Base-by-base conservation (phyloP, 2,329 filamentous ascomycete species). In the Monilinia fructicola region DNA sequence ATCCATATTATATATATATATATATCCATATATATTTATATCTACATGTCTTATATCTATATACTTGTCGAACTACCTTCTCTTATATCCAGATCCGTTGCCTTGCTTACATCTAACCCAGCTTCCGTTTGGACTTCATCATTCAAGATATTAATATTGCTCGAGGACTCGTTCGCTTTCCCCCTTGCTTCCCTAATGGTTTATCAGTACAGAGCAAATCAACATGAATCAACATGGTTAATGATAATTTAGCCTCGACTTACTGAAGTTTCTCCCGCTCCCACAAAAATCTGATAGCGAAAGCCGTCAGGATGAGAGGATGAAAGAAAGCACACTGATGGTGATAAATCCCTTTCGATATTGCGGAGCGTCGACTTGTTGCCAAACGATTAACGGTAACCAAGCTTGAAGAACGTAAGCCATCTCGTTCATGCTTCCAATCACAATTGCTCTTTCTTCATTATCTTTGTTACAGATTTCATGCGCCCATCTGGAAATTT, bases 391-490 rank as follows among this genome's bases (percentile, higher is more conserved):
- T 42, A 89, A 80, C 9, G 89, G 89, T 53, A 91, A 74, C 88
- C 88, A 91, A 0, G 87, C 86, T 73, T 90, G 87, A 54, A 91
- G 77, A 1, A 90, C 86, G 68, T 90, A 90, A 0, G 87, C 87
- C 78, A 90, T 83, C 73, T 88, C 83, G 68, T 90, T 91, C 86
- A 90, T 90, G 21, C 81, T 78, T 0, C 81, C 88, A 0, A 88
- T 82, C 0, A 90, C 86, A 4, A 91, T 78, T 0, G 88, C 87
- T 12, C 87, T 79, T 77, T 90, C 88, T 75, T 91, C 87, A 65
- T 87, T 85, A 56, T 88, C 81, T 3, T 77, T 77, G 3, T 81
- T 78, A 67, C 83, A 85, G 26, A 85, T 84, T 68, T 85, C 84
- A 64, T 85, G 81, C 0, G 81, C 80, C 82, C 83, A 85, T 73